Conservation (phyloP, 1,284 basidiomycete genomes). For the Ustilago sp. region DNA sequence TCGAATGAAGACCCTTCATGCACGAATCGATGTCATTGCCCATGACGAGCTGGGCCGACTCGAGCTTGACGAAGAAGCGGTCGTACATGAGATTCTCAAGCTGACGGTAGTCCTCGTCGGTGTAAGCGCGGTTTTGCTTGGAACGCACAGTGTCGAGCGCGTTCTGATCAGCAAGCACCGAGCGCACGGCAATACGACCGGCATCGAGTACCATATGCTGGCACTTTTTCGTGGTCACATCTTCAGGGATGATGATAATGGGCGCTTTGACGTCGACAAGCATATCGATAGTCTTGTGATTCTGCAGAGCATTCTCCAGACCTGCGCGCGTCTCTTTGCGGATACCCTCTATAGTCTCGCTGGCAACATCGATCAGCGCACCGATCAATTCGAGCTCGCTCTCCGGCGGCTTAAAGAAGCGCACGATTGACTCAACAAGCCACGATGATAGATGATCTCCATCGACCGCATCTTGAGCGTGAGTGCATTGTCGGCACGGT, state of each 20-base stretch:
- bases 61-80: constrained; percentile 83
- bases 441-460: constrained; percentile 96
- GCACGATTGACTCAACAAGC: constrained; percentile 90
- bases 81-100: constrained; percentile 98
- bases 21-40: constrained; percentile 87
- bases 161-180: constrained; percentile 86
- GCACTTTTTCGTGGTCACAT: constrained; percentile 80
- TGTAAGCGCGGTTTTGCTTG: constrained; percentile 88
- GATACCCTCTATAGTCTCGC: constrained; percentile 92
- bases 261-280: constrained; percentile 97
- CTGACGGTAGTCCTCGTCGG: constrained; percentile 86
- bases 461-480: constrained; percentile 93
- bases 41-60: constrained; percentile 91
- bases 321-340: constrained; percentile 95
- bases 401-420: constrained; percentile 93
- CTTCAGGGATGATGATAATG: constrained; percentile 94
- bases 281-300: constrained; percentile 94
- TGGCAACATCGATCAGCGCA: constrained; percentile 80
- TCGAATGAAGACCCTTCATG: constrained; percentile 75
- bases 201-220: constrained; percentile 94
- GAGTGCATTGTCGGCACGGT: constrained; percentile 90
- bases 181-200: constrained; percentile 93
- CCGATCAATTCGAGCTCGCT: constrained; percentile 94
- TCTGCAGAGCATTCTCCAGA: constrained; percentile 90
- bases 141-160: constrained; percentile 83